Evolutionary conservation across 495 filamentous ascomycete genomes (phyloP).

Genomic region (Neohortaea acidophila): DNA sequence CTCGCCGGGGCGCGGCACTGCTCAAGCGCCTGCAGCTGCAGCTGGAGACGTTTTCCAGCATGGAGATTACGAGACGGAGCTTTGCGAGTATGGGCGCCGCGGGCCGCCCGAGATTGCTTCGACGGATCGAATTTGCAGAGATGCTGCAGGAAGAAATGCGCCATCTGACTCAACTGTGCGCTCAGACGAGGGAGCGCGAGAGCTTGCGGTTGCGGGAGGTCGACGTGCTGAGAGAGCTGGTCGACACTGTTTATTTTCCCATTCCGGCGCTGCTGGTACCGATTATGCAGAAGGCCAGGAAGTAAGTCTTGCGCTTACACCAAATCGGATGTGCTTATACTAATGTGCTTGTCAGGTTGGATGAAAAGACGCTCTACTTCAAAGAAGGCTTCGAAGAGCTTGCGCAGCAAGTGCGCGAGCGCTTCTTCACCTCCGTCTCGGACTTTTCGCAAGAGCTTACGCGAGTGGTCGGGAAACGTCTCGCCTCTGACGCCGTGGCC

Average conservation of each 20-base stretch:
- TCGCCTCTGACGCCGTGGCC: slow-evolving; percentile 36
- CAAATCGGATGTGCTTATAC: slow-evolving; percentile 8
- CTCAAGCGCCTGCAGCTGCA: slow-evolving; percentile 86
- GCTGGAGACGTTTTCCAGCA: slow-evolving; percentile 85
- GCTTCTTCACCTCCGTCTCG: slow-evolving; percentile 60
- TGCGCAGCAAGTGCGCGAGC: slow-evolving; percentile 48
- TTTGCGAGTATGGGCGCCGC: slow-evolving; percentile 81
- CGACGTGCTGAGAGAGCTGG: slow-evolving; percentile 54
- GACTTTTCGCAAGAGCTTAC: slow-evolving; percentile 59
- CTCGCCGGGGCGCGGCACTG: slow-evolving; percentile 74
- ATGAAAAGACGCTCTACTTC: slow-evolving; percentile 52
- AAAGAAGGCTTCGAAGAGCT: slow-evolving; percentile 45
- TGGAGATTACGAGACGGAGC: slow-evolving; percentile 88
- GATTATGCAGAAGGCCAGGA: slow-evolving; percentile 62
- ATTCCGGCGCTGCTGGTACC: slow-evolving; percentile 62
- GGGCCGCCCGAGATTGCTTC: slow-evolving; percentile 58
- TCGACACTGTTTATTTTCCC: slow-evolving; percentile 84
- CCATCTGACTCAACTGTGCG: slow-evolving; percentile 50
- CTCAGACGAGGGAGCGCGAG: slow-evolving; percentile 57
- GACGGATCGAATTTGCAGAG: slow-evolving; percentile 78
- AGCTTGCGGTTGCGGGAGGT: slow-evolving; percentile 56
- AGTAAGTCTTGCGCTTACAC: slow-evolving; percentile 24
- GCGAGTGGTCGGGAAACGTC: slow-evolving; percentile 36
- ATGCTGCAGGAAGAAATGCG: slow-evolving; percentile 60
- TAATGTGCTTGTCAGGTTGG: slow-evolving; percentile 44